Evolutionary conservation across 2,329 filamentous ascomycete species (phyloP).

Genomic region (Hypoxylon sp.): DNA sequence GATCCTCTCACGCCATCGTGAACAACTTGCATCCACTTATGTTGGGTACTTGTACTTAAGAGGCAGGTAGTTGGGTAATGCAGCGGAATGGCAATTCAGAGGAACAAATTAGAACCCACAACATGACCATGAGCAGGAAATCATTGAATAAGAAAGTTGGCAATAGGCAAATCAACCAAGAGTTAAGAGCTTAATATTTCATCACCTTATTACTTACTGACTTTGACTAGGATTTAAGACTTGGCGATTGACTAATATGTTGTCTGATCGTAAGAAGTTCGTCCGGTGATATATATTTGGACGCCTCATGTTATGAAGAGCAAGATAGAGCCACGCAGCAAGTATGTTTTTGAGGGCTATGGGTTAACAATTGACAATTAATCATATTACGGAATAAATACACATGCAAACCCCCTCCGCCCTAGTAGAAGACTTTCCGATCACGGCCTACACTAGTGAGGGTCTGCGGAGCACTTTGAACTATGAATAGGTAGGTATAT

Average conservation of each 20-base stretch:
- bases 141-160: too few relatives aligned
- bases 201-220: too few relatives aligned
- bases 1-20: neutral
- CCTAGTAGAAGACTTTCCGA: conserved; percentile 14
- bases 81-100: too few relatives aligned
- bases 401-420: conserved; percentile 7
- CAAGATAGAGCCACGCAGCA: neutral
- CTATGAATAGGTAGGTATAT: neutral
- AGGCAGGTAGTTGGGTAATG: too few relatives aligned
- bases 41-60: too few relatives aligned
- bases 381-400: neutral
- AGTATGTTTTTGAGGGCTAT: neutral
- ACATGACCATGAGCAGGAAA: too few relatives aligned
- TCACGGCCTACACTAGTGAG: conserved; percentile 12
- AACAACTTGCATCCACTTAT: too few relatives aligned
- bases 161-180: too few relatives aligned
- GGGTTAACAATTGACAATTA: too few relatives aligned
- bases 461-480: neutral
- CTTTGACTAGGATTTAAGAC: neutral
- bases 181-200: too few relatives aligned
- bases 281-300: neutral
- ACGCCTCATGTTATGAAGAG: neutral
- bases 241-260: neutral
- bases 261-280: neutral
- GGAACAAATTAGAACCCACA: too few relatives aligned